These are phyloP conservation scores for Russula lepida DNA, from an alignment of 768 basidiomycete species.

Conservation along the genomic window DNA sequence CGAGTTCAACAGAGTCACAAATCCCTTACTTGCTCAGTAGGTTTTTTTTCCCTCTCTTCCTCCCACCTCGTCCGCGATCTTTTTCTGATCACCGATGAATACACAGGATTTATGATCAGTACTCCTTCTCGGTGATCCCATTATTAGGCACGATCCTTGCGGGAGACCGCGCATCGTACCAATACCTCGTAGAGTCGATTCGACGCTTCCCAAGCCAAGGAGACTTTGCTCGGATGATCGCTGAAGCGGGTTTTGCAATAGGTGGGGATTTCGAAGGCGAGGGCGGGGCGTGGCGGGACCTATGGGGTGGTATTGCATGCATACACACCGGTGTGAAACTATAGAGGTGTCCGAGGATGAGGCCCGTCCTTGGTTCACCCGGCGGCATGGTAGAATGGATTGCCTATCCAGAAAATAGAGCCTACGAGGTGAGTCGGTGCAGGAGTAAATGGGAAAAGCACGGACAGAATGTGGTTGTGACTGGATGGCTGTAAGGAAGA, in stretches of 20 bases:
- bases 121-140: constrained; percentile 94
- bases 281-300: constrained; percentile 77
- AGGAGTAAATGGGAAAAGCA: neutral
- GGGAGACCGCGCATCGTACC: constrained; percentile 89
- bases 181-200: constrained; percentile 97
- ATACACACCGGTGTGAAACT: constrained; percentile 81
- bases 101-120: constrained; percentile 83
- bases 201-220: constrained; percentile 84
- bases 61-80: neutral
- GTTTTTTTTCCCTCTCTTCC: constrained; percentile 28
- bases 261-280: constrained; percentile 52
- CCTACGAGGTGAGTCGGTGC: neutral
- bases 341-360: constrained; percentile 27
- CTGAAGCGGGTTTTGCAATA: constrained; percentile 73
- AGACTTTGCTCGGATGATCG: constrained; percentile 84
- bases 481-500: neutral
- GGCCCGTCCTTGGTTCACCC: neutral
- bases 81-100: neutral
- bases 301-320: constrained; percentile 84
- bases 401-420: too few species aligned
- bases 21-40: constrained; percentile 80
- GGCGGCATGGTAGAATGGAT: neutral
- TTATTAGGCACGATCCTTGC: constrained; percentile 94
- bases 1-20: constrained; percentile 89
- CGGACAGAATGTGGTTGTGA: neutral